phyloP scores from a whole-genome alignment of 2,329 filamentous ascomycete genomes.

The Aspergillus vadensis region DNA sequence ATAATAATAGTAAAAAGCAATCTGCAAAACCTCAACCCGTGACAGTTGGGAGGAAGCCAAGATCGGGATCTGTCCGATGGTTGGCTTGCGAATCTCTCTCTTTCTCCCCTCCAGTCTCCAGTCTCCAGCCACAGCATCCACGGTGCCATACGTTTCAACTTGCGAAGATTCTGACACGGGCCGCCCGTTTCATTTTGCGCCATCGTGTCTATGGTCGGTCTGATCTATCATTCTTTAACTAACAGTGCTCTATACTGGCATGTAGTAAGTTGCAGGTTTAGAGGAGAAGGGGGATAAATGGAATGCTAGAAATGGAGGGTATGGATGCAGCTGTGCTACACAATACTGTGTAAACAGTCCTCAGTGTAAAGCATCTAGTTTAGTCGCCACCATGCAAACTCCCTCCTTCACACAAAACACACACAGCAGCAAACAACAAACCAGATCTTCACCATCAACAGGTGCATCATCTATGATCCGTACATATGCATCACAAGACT shows the following conservation, averaged over 20 bases:
- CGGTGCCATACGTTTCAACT: background rate
- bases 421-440: too few relatives aligned
- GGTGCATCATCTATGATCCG: background rate
- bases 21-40: background rate
- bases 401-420: too few relatives aligned
- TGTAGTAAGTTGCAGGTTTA: background rate
- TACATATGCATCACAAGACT: background rate
- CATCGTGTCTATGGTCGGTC: background rate
- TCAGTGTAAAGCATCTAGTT: too few relatives aligned
- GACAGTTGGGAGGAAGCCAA: background rate
- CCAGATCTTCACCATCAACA: background rate
- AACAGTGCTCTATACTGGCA: background rate
- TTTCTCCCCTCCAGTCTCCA: background rate
- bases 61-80: background rate
- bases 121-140: background rate
- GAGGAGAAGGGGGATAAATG: too few relatives aligned
- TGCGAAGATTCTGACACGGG: slow-evolving; percentile 1
- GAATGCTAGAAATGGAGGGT: too few relatives aligned
- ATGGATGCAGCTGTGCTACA: too few relatives aligned
- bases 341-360: too few relatives aligned
- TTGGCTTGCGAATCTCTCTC: background rate
- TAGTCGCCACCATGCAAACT: too few relatives aligned
- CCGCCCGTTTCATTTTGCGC: background rate
- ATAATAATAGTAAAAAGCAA: too few relatives aligned
- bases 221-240: background rate